These are phyloP conservation scores for Heterobasidion parviporum DNA, from an alignment of 1,284 basidiomycete genomes.

Conservation along the genomic window DNA sequence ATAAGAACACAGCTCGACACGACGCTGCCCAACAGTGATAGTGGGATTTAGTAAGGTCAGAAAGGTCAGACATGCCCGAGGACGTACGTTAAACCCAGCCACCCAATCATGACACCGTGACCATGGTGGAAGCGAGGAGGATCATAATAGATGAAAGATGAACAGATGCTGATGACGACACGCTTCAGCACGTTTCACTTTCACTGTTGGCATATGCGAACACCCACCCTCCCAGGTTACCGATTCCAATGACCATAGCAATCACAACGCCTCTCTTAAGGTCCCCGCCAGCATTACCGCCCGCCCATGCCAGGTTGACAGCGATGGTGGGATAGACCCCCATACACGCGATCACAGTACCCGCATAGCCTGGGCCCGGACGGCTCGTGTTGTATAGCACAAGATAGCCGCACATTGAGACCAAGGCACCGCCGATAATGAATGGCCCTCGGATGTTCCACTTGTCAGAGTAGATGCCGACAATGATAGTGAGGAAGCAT, in stretches of 20 bases:
- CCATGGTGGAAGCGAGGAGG: conserved; percentile 40
- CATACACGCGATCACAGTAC: conserved; percentile 42
- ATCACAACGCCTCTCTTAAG: conserved; percentile 42
- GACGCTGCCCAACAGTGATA: conserved; percentile 14
- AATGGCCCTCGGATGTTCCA: conserved; percentile 34
- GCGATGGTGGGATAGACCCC: conserved; percentile 50
- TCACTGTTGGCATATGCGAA: background rate
- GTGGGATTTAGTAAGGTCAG: background rate
- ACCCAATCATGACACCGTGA: conserved; percentile 42
- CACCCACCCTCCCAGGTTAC: conserved; percentile 41
- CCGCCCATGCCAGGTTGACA: conserved; percentile 45
- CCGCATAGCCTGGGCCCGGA: conserved; percentile 37
- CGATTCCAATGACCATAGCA: conserved; percentile 46
- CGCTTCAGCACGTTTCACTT: background rate
- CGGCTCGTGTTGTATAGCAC: conserved; percentile 29
- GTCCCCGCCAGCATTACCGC: conserved; percentile 49
- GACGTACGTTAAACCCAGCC: conserved; percentile 29
- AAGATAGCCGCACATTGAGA: conserved; percentile 38
- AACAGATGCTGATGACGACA: conserved; percentile 25
- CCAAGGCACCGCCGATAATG: conserved; percentile 26
- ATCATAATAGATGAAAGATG: conserved; percentile 34
- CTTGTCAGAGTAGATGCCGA: conserved; percentile 35
- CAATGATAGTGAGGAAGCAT: conserved; percentile 32
- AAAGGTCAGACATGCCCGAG: background rate
- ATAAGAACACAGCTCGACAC: conserved; percentile 21